A percentile compares a stretch with the other conserved stretches of the same genome.
These are phyloP conservation scores for Capronia americana DNA, from an alignment of 2,329 filamentous ascomycete species.

Conservation along the genomic window DNA sequence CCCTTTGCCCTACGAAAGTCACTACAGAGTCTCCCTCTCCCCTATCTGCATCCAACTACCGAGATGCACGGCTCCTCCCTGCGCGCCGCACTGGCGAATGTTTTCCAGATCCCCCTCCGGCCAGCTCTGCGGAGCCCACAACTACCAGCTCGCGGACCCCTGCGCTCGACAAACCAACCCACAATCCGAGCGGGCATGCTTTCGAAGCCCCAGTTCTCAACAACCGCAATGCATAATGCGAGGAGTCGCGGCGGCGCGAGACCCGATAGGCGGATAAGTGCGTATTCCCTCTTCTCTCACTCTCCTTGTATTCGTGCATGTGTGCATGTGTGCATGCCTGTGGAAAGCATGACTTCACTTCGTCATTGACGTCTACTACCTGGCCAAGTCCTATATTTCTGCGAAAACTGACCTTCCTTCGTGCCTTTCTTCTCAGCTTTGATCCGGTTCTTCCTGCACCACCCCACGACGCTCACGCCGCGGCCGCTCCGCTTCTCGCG, in stretches of 20 bases:
- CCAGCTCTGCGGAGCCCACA: slow-evolving; percentile 20
- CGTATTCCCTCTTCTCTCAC: slow-evolving; percentile 37
- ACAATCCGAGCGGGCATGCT: slow-evolving; percentile 8
- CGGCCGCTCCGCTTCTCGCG: slow-evolving; percentile 87
- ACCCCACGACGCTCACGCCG: slow-evolving; percentile 65
- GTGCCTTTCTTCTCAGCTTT: slow-evolving; percentile 52
- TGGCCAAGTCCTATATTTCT: background rate
- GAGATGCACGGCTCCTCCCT: slow-evolving; percentile 47
- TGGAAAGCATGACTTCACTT: no score
- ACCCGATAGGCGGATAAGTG: slow-evolving; percentile 54
- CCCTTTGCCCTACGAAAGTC: background rate
- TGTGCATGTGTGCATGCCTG: background rate
- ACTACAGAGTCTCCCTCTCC: background rate
- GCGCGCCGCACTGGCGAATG: slow-evolving; percentile 53
- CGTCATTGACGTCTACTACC: no score
- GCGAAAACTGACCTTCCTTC: slow-evolving; percentile 13
- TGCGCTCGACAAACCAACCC: slow-evolving; percentile 45
- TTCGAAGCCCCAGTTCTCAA: slow-evolving; percentile 46
- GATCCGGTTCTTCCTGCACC: slow-evolving; percentile 73
- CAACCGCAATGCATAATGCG: slow-evolving; percentile 48
- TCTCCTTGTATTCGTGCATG: no score
- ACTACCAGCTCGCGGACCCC: background rate
- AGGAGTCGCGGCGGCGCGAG: slow-evolving; percentile 42
- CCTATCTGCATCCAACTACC: no score
- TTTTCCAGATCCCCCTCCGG: slow-evolving; percentile 52